phyloP scores from a whole-genome alignment of 495 filamentous ascomycete species.

The Bombardia bombarda region DNA sequence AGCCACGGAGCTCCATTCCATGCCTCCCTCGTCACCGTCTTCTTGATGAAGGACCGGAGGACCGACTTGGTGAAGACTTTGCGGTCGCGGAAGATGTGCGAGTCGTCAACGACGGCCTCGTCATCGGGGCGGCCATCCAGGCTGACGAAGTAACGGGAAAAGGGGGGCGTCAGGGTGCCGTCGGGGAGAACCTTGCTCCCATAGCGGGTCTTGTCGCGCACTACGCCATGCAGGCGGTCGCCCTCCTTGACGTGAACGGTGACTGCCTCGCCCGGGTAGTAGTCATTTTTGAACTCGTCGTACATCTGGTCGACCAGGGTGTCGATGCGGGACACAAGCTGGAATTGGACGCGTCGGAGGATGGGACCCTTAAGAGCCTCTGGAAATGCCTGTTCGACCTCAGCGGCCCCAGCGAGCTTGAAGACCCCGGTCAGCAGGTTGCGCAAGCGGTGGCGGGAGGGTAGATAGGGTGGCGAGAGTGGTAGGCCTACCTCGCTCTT shows the following conservation, averaged over 20 bases:
- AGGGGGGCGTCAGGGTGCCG: constrained; percentile 56
- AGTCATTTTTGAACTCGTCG: constrained; percentile 86
- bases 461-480: not conserved
- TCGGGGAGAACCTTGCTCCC: constrained; percentile 49
- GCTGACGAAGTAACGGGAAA: constrained; percentile 74
- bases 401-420: constrained; percentile 75
- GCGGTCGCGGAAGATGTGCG: constrained; percentile 77
- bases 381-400: constrained; percentile 86
- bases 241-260: constrained; percentile 61
- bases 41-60: constrained; percentile 88
- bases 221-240: constrained; percentile 65
- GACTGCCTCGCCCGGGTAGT: constrained; percentile 86
- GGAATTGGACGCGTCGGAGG: constrained; percentile 82
- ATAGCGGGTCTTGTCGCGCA: constrained; percentile 83
- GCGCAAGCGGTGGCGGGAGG: not conserved
- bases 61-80: constrained; percentile 95
- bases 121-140: constrained; percentile 59
- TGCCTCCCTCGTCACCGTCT: constrained; percentile 80
- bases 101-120: constrained; percentile 71
- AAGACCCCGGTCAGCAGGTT: constrained; percentile 1
- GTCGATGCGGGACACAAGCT: constrained; percentile 83
- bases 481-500: constrained; percentile 79
- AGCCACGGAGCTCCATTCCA: constrained; percentile 96
- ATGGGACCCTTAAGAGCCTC: constrained; percentile 88
- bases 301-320: constrained; percentile 59